Evolutionary conservation across 805 yeast species (phyloP), one percentile per base, ranked within the genome.

Genomic region (Sugiyamaella smithiae): DNA sequence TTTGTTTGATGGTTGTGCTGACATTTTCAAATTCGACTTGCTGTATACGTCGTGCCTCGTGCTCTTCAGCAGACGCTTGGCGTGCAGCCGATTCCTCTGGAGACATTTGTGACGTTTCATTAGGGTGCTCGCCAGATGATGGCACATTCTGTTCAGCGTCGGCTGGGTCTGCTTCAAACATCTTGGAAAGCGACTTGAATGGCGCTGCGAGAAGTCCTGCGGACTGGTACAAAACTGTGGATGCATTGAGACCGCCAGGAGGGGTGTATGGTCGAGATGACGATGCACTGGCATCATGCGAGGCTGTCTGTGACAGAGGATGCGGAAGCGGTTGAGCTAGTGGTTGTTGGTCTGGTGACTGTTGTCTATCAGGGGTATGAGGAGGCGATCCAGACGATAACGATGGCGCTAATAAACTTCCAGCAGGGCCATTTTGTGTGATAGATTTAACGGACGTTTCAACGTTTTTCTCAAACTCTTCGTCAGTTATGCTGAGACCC

Each of bases 401-500:
- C 12, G 22, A 19, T 24, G 19, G 24, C 4, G 23, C 24, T 9
- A 43, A 16, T 20, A 14, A 19, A 32, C 38, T 23, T 28, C 40
- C 43, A 23, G 40, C 45, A 12, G 56, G 54, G 9, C 29, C 29
- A n/a, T n/a, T n/a, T 36, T 76, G 62, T 70, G 78, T 65, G 72
- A 84, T 33, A 64, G 62, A 31, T 56, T 54, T 44, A 55, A 73
- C 70, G 67, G 73, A 61, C 11, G 54, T 57, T 29, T 65, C 70
- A 26, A 72, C 64, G 23, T 67, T 62, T 52, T 75, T 72, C 2
- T 78, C 76, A 56, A 71, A 83, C 55, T 83, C 88, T 35, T 76
- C 78, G 47, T 80, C 77, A 1, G 70, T 62, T 2, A 88, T 78
- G 1, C 89, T 82, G 40, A 89, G 69, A 22, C 81, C 76, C 1